Evolutionary conservation across 805 yeast genomes (phyloP), one percentile per base, ranked within the genome.

Genomic region (Saturnispora sanitii): DNA sequence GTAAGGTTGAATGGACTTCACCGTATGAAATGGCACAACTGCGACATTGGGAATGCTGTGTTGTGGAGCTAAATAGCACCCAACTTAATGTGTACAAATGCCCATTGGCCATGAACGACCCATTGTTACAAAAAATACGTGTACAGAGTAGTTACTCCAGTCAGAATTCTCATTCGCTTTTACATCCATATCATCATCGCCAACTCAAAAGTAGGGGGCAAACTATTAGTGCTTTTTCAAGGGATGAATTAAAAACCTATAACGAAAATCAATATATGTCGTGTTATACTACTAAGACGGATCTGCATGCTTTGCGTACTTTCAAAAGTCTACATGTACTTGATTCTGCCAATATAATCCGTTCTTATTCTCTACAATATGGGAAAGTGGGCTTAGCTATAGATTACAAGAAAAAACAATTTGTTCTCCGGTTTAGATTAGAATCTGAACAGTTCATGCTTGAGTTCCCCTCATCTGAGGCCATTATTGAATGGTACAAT

Each of bases 401-500:
- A 2, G 98, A 90, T 60, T 86, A 86, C 59, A 72, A 70, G 43
- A 85, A 86, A 57, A 73, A 71, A 47, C 68, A 73, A 15, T 72
- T 77, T 53, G 84, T 80, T 4, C 58, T 87, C 30, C 64, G 98
- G 37, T 50, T 90, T 15, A 71, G 98, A 17, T 71, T 81, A 28
- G 97, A 90, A 60, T 73, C 80, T 30, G 87, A 84, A 57, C 97
- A 90, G 58, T 70, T 85, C 46, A 57, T 90, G 32, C 49, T 90
- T 2, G 77, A 75, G 42, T 84, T 84, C 51, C 57, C 72, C 2
- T 66, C 70, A 32, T 70, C 79, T 4, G 76, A 75, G 50, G 79
- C 76, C 28, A 70, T 86, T 68, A 74, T 90, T 38, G 74, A 73
- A 31, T 90, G 96, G 96, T 72, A 84, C 44, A 69, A 74, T 52